phyloP scores from a whole-genome alignment of 345 rosid genomes.

The Stellera chamaejasme region DNA sequence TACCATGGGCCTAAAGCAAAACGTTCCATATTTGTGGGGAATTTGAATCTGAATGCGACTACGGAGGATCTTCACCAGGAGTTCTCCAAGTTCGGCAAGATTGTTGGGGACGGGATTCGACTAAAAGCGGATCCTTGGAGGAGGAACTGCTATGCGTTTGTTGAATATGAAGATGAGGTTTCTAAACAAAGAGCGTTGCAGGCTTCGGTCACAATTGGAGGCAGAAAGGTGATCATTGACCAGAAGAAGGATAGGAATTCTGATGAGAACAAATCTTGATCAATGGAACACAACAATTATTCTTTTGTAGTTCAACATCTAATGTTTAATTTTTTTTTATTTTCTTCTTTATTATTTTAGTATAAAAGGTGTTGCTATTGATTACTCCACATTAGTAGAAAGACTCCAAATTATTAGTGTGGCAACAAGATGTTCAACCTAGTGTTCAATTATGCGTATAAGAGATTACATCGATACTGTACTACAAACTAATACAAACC shows the following conservation, averaged over 20 bases:
- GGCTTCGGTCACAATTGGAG: slow-evolving; percentile 1
- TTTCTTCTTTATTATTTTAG: no score
- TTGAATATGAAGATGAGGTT: neutral
- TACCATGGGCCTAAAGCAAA: no score
- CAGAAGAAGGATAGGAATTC: neutral
- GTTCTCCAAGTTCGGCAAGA: neutral
- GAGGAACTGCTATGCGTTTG: neutral
- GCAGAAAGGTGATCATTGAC: neutral
- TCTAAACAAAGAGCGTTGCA: neutral
- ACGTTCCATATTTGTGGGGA: slow-evolving; percentile 4
- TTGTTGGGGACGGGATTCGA: neutral
- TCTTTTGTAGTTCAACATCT: no score
- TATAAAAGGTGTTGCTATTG: no score
- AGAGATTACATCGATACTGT: no score
- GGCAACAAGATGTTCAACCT: no score
- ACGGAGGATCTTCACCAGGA: neutral
- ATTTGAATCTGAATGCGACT: neutral
- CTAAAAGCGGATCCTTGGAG: neutral
- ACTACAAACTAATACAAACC: no score
- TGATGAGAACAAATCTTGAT: neutral
- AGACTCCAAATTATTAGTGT: no score
- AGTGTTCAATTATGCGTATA: no score
- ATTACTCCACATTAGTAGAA: no score
- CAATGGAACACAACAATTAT: no score
- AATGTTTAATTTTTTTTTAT: no score